Conservation (phyloP, 371 early-diverging fungal genomes). For the Syncephalastrum contaminatum region DNA sequence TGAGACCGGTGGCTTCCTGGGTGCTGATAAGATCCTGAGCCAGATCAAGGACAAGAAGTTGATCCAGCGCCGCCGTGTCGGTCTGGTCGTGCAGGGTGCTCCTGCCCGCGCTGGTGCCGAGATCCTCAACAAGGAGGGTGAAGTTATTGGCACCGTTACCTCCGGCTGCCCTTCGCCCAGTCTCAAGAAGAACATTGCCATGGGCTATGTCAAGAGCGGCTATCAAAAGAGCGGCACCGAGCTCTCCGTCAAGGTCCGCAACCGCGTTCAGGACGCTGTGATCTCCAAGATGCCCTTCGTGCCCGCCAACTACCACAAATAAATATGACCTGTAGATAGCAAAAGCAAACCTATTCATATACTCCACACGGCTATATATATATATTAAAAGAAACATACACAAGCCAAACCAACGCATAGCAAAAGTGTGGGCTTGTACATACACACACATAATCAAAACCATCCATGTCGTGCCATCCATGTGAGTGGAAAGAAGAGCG, state of each 20-base stretch:
- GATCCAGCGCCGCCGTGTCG: conserved; percentile 80
- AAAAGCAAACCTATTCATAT: too few species aligned
- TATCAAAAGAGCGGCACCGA: conserved; percentile 87
- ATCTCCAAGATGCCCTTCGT: conserved; percentile 98
- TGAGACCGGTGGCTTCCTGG: conserved; percentile 92
- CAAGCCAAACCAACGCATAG: too few species aligned
- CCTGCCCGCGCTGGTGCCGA: conserved; percentile 91
- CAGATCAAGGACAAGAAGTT: conserved; percentile 79
- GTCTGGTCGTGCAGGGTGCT: conserved; percentile 91
- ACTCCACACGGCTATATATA: too few species aligned
- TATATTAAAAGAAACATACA: too few species aligned
- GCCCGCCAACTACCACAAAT: conserved; percentile 76
- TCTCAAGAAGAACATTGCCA: conserved; percentile 95
- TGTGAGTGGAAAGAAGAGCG: too few species aligned
- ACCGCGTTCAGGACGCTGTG: conserved; percentile 74
- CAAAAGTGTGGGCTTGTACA: too few species aligned
- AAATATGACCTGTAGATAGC: conserved; percentile 11
- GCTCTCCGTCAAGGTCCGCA: conserved; percentile 88
- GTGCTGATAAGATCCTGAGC: conserved; percentile 81
- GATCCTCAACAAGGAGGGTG: conserved; percentile 64
- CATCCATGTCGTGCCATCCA: too few species aligned
- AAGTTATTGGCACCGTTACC: conserved; percentile 78
- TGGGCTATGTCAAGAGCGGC: conserved; percentile 91
- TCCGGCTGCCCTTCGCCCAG: conserved; percentile 93
- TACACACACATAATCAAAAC: too few species aligned